Percentiles rank a stretch among this genome's conserved stretches.
These are phyloP conservation scores for Colletotrichum truncatum DNA, from an alignment of 2,329 filamentous ascomycete genomes.

Conservation along the genomic window DNA sequence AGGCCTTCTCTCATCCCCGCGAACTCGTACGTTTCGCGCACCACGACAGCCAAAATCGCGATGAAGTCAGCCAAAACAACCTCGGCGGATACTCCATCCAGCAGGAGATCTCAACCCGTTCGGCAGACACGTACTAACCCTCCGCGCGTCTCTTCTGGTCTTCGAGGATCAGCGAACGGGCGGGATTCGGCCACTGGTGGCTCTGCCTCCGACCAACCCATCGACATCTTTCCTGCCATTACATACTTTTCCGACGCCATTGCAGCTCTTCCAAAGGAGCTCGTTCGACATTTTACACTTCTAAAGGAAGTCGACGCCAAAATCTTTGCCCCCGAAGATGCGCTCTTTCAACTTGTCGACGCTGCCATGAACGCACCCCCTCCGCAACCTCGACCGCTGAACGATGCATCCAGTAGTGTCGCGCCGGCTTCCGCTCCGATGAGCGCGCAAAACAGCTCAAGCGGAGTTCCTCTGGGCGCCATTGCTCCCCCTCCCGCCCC, in stretches of 20 bases:
- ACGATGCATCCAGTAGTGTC: constrained; percentile 53
- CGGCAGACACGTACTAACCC: constrained; percentile 74
- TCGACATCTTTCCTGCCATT: constrained; percentile 73
- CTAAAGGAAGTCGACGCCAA: constrained; percentile 99
- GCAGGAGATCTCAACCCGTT: constrained; percentile 70
- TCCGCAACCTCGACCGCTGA: constrained; percentile 54
- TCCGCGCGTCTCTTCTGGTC: constrained; percentile 58
- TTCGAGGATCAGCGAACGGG: constrained; percentile 51
- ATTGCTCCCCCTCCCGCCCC: constrained; percentile 44
- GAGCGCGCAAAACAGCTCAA: constrained; percentile 60
- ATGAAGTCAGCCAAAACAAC: constrained; percentile 67
- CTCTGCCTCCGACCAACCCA: constrained; percentile 63
- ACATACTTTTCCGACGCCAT: constrained; percentile 90
- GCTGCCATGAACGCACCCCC: constrained; percentile 64
- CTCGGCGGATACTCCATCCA: constrained; percentile 53
- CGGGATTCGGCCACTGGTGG: constrained; percentile 56
- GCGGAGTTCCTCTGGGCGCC: constrained; percentile 46
- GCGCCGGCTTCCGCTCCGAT: constrained; percentile 55
- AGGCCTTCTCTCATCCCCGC: constrained; percentile 2
- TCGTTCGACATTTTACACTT: constrained; percentile 93
- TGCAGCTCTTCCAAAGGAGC: constrained; percentile 90
- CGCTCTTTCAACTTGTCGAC: constrained; percentile 79
- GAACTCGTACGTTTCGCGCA: neutral
- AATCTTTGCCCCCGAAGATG: constrained; percentile 87
- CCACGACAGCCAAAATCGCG: constrained; percentile 1